These are phyloP conservation scores for Podosphaera xanthii DNA, from an alignment of 2,329 filamentous ascomycete species.

Conservation along the genomic window DNA sequence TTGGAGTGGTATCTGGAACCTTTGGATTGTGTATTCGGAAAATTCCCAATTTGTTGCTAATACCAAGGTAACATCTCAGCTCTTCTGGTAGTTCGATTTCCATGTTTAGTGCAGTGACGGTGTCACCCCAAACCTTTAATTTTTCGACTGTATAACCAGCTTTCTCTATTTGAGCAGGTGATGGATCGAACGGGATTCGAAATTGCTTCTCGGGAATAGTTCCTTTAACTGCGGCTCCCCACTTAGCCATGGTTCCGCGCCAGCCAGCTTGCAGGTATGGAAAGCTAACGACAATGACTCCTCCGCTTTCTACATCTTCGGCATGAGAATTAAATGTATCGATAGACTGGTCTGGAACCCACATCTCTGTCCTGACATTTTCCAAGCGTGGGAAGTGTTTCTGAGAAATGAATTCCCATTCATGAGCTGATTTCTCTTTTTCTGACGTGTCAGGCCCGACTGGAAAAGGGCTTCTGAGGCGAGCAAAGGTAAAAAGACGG, in stretches of 20 bases:
- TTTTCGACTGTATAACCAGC: constrained; percentile 34
- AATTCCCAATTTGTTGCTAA: constrained; percentile 39
- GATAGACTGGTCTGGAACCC: constrained; percentile 40
- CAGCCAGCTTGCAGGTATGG: constrained; percentile 31
- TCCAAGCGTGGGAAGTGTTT: constrained; percentile 48
- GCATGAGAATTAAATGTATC: constrained; percentile 24
- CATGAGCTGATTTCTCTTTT: constrained; percentile 21
- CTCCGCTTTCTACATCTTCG: constrained; percentile 27
- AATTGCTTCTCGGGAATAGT: constrained; percentile 39
- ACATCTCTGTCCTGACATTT: constrained; percentile 42
- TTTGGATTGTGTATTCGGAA: constrained; percentile 41
- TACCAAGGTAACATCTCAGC: constrained; percentile 40
- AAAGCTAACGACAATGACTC: constrained; percentile 44
- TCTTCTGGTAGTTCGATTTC: constrained; percentile 34
- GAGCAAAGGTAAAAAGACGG: constrained; percentile 62
- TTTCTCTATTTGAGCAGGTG: constrained; percentile 29
- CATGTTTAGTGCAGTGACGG: constrained; percentile 31
- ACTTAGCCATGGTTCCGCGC: constrained; percentile 22
- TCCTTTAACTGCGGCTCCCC: constrained; percentile 27
- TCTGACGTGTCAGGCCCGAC: constrained; percentile 17
- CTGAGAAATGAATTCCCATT: constrained; percentile 52
- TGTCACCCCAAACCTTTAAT: constrained; percentile 44
- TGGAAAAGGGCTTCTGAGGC: constrained; percentile 30
- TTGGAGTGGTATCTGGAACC: constrained; percentile 33
- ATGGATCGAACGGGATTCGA: constrained; percentile 40